These are phyloP conservation scores for Lactarius akahatsu DNA, from an alignment of 768 basidiomycete species.

Conservation along the genomic window DNA sequence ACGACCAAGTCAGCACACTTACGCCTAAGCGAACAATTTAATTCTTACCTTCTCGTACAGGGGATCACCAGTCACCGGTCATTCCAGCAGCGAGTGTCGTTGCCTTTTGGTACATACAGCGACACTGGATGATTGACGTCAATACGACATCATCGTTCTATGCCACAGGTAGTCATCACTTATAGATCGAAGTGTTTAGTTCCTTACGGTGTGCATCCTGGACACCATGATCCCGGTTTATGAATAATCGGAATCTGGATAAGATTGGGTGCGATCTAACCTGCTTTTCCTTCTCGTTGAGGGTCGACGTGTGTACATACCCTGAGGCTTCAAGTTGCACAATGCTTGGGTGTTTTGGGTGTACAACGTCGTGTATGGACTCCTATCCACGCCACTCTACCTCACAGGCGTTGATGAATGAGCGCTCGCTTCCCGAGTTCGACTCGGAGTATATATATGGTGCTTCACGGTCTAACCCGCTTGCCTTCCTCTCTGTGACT, in stretches of 20 bases:
- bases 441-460: slow-evolving; percentile 73
- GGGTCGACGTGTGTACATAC: background rate
- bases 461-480: slow-evolving; percentile 25
- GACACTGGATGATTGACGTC: slow-evolving; percentile 72
- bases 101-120: slow-evolving; percentile 83
- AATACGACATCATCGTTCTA: slow-evolving; percentile 39
- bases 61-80: slow-evolving; percentile 68
- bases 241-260: slow-evolving; percentile 68
- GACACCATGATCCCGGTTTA: slow-evolving; percentile 79
- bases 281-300: background rate
- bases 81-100: slow-evolving; percentile 68
- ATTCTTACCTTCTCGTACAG: slow-evolving; percentile 61
- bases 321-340: slow-evolving; percentile 47
- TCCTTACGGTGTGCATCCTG: slow-evolving; percentile 71
- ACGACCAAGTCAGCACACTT: slow-evolving; percentile 63
- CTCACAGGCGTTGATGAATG: slow-evolving; percentile 83
- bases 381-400: slow-evolving; percentile 88
- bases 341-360: slow-evolving; percentile 89
- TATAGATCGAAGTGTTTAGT: slow-evolving; percentile 41
- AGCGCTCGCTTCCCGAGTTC: slow-evolving; percentile 82
- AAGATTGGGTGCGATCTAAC: slow-evolving; percentile 59
- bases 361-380: slow-evolving; percentile 75
- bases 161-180: background rate
- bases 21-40: slow-evolving; percentile 77
- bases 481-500: too few relatives aligned